Evolutionary conservation across 2,329 filamentous ascomycete genomes (phyloP).

Genomic region (Xylaria sp.): DNA sequence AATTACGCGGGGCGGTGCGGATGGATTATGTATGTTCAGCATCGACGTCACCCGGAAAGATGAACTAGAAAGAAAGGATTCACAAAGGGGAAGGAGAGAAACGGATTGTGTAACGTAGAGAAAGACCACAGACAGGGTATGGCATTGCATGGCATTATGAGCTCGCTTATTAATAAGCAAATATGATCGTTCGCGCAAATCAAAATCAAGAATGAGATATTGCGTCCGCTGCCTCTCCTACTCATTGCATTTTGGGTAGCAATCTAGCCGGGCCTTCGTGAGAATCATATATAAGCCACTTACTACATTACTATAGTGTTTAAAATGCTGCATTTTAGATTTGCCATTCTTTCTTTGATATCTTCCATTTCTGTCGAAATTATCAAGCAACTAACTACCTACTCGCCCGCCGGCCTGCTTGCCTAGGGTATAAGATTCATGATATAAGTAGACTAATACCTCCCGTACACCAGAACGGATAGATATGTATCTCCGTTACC

Average conservation of each 20-base stretch:
- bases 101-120: conserved; percentile 12
- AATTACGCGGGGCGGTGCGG: background rate
- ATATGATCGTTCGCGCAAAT: conserved; percentile 2
- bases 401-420: background rate
- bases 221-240: background rate
- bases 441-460: conserved; percentile 3
- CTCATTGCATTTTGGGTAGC: background rate
- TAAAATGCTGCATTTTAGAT: background rate
- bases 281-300: background rate
- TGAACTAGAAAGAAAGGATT: background rate
- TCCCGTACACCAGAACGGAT: conserved; percentile 10
- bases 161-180: conserved; percentile 3
- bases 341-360: background rate
- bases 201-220: background rate
- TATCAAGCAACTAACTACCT: background rate
- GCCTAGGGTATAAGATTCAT: conserved; percentile 26
- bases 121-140: background rate
- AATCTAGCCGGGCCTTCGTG: background rate
- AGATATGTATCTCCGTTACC: background rate
- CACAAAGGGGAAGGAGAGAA: background rate
- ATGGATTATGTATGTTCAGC: background rate
- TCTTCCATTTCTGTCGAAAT: background rate
- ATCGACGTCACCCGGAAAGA: background rate
- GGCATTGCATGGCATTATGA: background rate
- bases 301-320: background rate